phyloP scores from a whole-genome alignment of 352 stramenopile species.

The Peronospora belbahrii region DNA sequence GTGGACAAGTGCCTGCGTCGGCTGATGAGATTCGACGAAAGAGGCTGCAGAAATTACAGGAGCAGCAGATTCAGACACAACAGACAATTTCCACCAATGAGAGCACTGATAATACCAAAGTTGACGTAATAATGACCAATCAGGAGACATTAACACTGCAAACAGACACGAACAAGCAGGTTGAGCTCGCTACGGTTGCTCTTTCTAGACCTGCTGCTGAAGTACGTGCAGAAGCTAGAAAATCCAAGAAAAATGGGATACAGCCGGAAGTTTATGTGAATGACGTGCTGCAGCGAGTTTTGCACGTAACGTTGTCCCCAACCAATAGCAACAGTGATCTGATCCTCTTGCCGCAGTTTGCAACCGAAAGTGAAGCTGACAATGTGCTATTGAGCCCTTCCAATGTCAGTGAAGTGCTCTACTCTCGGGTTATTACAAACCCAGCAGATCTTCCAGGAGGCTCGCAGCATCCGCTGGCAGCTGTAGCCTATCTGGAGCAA shows the following conservation, averaged over 20 bases:
- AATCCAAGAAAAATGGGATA: slow-evolving; percentile 27
- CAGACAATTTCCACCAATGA: slow-evolving; percentile 24
- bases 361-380: slow-evolving; percentile 8
- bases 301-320: slow-evolving; percentile 53
- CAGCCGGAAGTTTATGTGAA: slow-evolving; percentile 55
- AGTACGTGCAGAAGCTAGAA: slow-evolving; percentile 22
- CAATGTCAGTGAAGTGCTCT: slow-evolving; percentile 68
- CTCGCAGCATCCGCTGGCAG: slow-evolving; percentile 48
- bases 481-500: slow-evolving; percentile 65
- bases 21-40: slow-evolving; percentile 52
- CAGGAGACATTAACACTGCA: not conserved
- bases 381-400: slow-evolving; percentile 20
- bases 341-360: slow-evolving; percentile 38
- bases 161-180: slow-evolving; percentile 15
- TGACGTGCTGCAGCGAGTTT: slow-evolving; percentile 63
- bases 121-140: slow-evolving; percentile 23
- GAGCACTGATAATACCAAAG: not conserved
- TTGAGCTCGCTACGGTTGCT: slow-evolving; percentile 3
- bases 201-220: not conserved
- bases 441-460: slow-evolving; percentile 39
- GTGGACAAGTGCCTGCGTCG: slow-evolving; percentile 15
- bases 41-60: slow-evolving; percentile 53
- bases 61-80: slow-evolving; percentile 20
- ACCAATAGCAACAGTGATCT: slow-evolving; percentile 13
- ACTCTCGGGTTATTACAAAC: slow-evolving; percentile 58